phyloP scores from a whole-genome alignment of 2,329 filamentous ascomycete genomes.

The Furcasterigmium furcatum region DNA sequence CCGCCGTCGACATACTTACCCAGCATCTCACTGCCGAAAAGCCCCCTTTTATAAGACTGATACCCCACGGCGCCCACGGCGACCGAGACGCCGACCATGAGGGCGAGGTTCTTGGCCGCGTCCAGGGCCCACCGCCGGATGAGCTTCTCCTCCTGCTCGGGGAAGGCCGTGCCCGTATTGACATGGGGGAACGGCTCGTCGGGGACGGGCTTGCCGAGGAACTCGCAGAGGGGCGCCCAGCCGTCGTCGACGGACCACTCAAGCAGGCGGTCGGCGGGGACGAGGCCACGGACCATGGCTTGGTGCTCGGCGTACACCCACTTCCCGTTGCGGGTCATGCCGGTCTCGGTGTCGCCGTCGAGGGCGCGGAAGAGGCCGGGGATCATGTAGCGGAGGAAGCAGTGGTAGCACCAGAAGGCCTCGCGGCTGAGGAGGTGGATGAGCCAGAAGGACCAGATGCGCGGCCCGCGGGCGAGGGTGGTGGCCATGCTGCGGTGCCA shows the following conservation, averaged over 20 bases:
- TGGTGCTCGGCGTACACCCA: conserved; percentile 25
- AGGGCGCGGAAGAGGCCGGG: conserved; percentile 22
- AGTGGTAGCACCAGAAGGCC: conserved; percentile 28
- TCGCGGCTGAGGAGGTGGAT: conserved; percentile 20
- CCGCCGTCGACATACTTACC: no score
- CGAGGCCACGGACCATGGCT: conserved; percentile 27
- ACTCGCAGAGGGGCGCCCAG: conserved; percentile 13
- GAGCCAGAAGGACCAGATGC: conserved; percentile 22
- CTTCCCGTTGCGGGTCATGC: conserved; percentile 20
- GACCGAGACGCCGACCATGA: no score
- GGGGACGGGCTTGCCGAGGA: conserved; percentile 11
- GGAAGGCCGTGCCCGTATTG: no score
- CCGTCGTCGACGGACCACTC: conserved; percentile 12
- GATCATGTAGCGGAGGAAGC: conserved; percentile 23
- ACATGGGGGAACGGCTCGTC: conserved; percentile 6
- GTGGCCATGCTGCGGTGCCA: conserved; percentile 30
- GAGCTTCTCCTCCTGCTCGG: no score
- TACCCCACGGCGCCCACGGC: no score
- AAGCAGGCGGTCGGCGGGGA: conserved; percentile 13
- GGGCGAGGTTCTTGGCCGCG: no score
- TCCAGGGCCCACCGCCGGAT: no score
- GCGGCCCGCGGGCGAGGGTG: conserved; percentile 15
- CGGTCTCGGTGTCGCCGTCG: conserved; percentile 21
- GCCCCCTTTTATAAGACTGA: no score
- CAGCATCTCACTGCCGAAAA: no score